Evolutionary conservation across 768 basidiomycete genomes (phyloP), one percentile per base, ranked within the genome.

Genomic region (Mycena vulgaris): DNA sequence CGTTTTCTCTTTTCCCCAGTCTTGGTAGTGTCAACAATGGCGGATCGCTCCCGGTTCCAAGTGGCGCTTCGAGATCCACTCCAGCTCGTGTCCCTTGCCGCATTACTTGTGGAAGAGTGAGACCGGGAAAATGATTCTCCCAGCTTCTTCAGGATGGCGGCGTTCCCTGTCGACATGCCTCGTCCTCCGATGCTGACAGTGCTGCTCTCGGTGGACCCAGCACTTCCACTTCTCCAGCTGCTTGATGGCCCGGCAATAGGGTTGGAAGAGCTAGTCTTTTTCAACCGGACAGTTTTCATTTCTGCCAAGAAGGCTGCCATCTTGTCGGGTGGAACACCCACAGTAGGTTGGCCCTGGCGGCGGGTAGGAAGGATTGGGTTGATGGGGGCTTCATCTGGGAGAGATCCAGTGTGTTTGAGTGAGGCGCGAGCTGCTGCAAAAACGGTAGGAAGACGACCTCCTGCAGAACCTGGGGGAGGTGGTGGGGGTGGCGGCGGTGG

Each of bases 301-400:
- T 95, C 94, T 8, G 82, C 90, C 70, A 95, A 79, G 75, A 95
- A 95, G 1, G 91, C 93, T 0, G 91, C 92, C 92, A 95, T 94
- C 78, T 95, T 93, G 69, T 95, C 94, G 2, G 91, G 86, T 0
- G 92, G 87, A 13, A 95, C 84, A n/a, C 91, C 92, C 14, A 94
- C 83, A 0, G 92, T 89, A 0, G 93, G 90, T 66, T 88, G 87
- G 9, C 91, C 91, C 17, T 86, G 78, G 60, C 88, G 87, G 40
- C 83, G 84, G 1, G 76, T 70, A 17, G 80, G 72, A 7, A 79
- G 75, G 8, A 77, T 75, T 21, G 84, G 81, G 73, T 92, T 93
- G 62, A 93, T 93, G 0, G 93, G 90, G 0, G 89, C 89, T 77
- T 93, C 93, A 21, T 86, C 81, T 0, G 93, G 92, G 1, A 81